Conservation (phyloP, 306 rosid genomes). For the Begonia masoniana region DNA sequence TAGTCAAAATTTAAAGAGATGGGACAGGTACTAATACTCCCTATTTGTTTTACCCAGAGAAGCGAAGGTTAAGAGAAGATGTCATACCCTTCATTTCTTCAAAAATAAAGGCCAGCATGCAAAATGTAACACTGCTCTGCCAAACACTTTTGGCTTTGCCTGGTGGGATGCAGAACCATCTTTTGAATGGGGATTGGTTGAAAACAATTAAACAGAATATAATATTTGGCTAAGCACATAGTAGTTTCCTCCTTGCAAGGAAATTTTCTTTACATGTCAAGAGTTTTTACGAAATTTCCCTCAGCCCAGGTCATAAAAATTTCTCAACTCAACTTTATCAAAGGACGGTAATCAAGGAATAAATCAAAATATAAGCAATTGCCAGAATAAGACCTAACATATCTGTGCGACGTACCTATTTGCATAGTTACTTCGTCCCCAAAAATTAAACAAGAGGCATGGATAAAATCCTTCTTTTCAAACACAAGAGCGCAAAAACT, state of each 20-base stretch:
- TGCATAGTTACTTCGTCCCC: conserved; percentile 5
- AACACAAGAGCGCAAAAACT: background rate
- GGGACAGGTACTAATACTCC: conserved; percentile 69
- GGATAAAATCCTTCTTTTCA: background rate
- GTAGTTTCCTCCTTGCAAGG: conserved; percentile 49
- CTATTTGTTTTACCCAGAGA: conserved; percentile 77
- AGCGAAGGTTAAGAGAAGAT: conserved; percentile 43
- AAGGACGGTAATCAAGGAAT: background rate
- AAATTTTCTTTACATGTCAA: conserved; percentile 13
- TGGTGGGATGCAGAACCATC: conserved; percentile 32
- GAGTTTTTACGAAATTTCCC: conserved; percentile 14
- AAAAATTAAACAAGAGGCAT: background rate
- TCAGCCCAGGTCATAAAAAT: background rate
- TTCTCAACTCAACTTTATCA: background rate
- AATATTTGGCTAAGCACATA: too few relatives aligned
- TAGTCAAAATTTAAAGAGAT: conserved; percentile 32
- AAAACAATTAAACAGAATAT: too few relatives aligned
- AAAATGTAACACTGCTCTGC: conserved; percentile 41
- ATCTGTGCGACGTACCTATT: conserved; percentile 12
- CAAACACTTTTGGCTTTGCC: conserved; percentile 6
- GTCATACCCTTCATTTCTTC: conserved; percentile 63
- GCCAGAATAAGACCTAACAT: background rate
- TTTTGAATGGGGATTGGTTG: conserved; percentile 32
- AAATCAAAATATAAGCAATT: background rate
- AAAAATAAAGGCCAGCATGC: conserved; percentile 41